Evolutionary conservation across 257 asterid genomes (phyloP), one percentile per base, ranked within the genome.

Genomic region (Ilex asprella): DNA sequence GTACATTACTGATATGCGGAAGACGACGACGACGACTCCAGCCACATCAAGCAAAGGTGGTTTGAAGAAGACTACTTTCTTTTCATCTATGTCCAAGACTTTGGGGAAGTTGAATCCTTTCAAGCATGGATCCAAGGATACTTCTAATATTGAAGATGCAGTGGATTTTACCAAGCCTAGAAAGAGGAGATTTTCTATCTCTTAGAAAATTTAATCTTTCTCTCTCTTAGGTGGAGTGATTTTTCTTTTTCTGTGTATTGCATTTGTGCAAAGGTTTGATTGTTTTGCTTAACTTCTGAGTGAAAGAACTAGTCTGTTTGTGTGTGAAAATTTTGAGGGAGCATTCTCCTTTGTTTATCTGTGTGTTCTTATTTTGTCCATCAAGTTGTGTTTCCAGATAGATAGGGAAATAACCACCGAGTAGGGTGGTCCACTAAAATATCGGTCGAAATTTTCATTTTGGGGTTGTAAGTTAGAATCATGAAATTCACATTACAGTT

Each of bases 131-230:
- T 85, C 97, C 8, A 92, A 92, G 81, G 99, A 92, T 62, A 89
- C 97, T 12, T 75, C 70, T 35, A 59, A 80, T 56, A 55, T 86
- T 0, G 94, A 82, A 5, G 99, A 89, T 49, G 91, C 39, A 50
- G 71, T 79, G 56, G 96, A 86, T 70, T 16, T 78, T 41, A 76
- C 85, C 61, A 92, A 92, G 87, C 99, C 99, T 30, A 79, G 96
- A 72, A 81, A 89, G 63, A 89, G 99, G 66, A 86, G 99, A 81
- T 92, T 89, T 73, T 92, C 99, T 30, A 78, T 92, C 30, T 92
- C 99, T 61, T 88, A 69, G 69, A 41, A 21, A 21, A 21, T 21
- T 21, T 21, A 21, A 21, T 21, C 27, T 21, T 21, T 21, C 27
- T 21, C 27, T 21, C 27, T 21, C 27, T 21, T 63, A 51, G 0